Evolutionary conservation across 140 eudicot species (phyloP), one percentile per base, ranked within the genome.

Genomic region (Anethum foeniculum): DNA sequence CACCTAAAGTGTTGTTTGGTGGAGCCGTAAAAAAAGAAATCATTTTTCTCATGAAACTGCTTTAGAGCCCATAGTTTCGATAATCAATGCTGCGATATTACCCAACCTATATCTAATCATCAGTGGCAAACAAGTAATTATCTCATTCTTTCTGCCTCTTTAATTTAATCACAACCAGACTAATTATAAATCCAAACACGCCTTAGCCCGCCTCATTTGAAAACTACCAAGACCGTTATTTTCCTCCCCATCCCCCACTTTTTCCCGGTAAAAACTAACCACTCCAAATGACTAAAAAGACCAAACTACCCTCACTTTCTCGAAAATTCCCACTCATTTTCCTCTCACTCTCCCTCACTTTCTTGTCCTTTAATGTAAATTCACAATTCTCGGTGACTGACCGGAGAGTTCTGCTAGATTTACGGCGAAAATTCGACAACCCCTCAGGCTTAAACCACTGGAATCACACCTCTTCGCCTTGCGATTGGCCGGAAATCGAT

Each of bases 381-480:
- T 94, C 96, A 3, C 93, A 91, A 46, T 82, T 83, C 56, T 56
- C 81, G 19, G 4, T 77, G 10, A 28, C 92, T 5, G 96, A 91
- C 2, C 68, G 73, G 56, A 69, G 67, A 60, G 85, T 88, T 74
- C 85, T 94, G 4, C 90, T 94, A 7, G 75, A 88, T 85, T 85
- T 93, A 77, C 85, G 81, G 10, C 88, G 84, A 30, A 38, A 71
- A 12, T 91, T 89, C 89, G 86, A 88, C 23, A 81, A 91, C 65
- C 96, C 97, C 7, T 69, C 74, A 1, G 28, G 88, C 4, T 83
- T 91, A 39, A 58, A 39, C 8, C 51, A 79, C 80, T 93, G 98
- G 98, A 87, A 82, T 83, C 38, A 83, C 75, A 80, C 93, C 12
- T 87, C 93, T 0, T 83, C 93, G 2, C 92, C 93, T 46, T 93